Percentiles rank a stretch among this genome's conserved stretches.
Conservation (phyloP, 148 eudicot species). For the Rhododendron ovatum region DNA sequence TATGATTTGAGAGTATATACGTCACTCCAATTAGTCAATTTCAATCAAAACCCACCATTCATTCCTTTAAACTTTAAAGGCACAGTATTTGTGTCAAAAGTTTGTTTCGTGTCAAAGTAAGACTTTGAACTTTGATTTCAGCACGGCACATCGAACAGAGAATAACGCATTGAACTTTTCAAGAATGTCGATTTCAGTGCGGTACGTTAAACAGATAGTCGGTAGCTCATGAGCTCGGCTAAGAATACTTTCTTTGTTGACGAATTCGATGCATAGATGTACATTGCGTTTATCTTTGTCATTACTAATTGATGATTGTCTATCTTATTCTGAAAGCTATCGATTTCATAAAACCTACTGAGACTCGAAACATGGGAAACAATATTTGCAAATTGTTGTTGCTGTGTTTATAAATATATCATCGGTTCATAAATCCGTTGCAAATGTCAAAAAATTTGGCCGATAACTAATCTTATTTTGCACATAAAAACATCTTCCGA, state of each 20-base stretch:
- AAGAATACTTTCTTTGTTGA: neutral
- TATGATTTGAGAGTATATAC: neutral
- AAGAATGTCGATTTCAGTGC: neutral
- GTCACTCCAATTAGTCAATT: neutral
- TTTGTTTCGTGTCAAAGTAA: neutral
- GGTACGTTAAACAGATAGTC: neutral
- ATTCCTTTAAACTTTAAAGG: neutral
- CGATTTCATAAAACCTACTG: neutral
- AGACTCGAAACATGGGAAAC: neutral
- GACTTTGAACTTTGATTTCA: neutral
- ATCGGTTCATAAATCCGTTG: neutral
- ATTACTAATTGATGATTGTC: neutral
- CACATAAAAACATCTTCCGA: neutral
- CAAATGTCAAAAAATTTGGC: neutral
- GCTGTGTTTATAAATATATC: neutral
- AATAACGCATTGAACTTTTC: no score
- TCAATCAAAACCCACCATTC: neutral
- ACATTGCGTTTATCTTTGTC: neutral
- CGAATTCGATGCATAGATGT: neutral
- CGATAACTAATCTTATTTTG: neutral
- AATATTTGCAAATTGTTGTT: neutral
- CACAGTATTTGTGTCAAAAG: neutral
- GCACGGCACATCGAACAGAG: neutral
- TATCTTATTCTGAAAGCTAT: neutral
- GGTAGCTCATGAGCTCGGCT: neutral